Base-by-base conservation (phyloP, 2,329 filamentous ascomycete species). In the Arthrobotrys sinensis region DNA sequence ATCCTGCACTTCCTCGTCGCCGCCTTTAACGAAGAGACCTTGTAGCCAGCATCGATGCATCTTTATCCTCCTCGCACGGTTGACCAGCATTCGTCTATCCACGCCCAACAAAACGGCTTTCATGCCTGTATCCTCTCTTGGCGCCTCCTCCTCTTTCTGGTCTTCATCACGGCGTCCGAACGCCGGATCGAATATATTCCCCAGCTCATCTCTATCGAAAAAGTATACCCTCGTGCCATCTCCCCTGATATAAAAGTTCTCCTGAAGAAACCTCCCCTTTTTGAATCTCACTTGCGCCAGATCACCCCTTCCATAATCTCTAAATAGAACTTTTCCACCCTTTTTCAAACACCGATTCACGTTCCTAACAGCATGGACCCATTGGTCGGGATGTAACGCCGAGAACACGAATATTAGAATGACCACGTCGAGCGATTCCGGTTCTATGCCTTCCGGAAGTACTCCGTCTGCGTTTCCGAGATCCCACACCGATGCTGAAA, bases 21-120 rank as follows among this genome's bases (percentile, higher is more conserved):
- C 69, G 11, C 77, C 77, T 85, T 94, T 95, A 82, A 88, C 89
- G 84, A 96, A 96, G 3, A 90, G 89, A 34, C 92, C 93, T 85
- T 96, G 93, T 84, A 96, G 89, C 94, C 96, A 99, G 86, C 95
- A 98, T 79, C 96, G 90, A 85, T 98, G 98, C 96, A 99, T 99
- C 86, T 98, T 99, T 60, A 97, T 87, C 85, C 94, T 92, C 82
- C 91, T 89, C 68, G 94, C 93, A 80, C 96, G 90, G 84, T 99
- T 99, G 70, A 99, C 93, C 69, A 99, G 88, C 86, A 99, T 88
- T 76, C 96, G 90, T 80, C 93, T 90, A 84, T 99, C 96, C 69
- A 95, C 88, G 28, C 91, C 96, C 40, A 98, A 89, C 82, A 98
- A 93, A 0, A 84, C 83, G 12, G 82, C 82, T 69, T 83, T 81